Conservation (phyloP, 1,139 yeast species). For the Chernovozyma aurita region DNA sequence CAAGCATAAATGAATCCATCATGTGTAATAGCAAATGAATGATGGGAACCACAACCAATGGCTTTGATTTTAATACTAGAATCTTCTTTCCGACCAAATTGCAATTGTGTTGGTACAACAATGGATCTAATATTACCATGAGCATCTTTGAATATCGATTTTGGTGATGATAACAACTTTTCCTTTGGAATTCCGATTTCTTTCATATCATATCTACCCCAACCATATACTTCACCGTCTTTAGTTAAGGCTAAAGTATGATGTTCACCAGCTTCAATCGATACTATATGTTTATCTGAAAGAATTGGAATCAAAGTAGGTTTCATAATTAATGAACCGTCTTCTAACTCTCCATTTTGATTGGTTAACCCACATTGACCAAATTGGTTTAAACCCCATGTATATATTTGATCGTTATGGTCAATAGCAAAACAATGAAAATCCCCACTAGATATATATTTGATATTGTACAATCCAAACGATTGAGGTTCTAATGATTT, state of each 20-base stretch:
- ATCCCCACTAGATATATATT: constrained; percentile 86
- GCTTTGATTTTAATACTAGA: constrained; percentile 44
- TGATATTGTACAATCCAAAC: constrained; percentile 72
- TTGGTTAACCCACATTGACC: constrained; percentile 89
- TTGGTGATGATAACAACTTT: constrained; percentile 50
- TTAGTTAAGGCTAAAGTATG: constrained; percentile 75
- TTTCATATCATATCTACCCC: constrained; percentile 92
- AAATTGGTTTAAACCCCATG: constrained; percentile 96
- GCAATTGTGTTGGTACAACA: constrained; percentile 73
- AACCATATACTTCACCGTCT: constrained; percentile 70
- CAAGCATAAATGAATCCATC: constrained; percentile 89
- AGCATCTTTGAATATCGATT: constrained; percentile 68
- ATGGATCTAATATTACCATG: constrained; percentile 84
- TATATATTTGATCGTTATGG: constrained; percentile 59
- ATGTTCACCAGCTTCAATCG: constrained; percentile 91
- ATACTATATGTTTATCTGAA: constrained; percentile 50
- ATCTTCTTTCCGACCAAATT: constrained; percentile 22
- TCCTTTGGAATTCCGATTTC: constrained; percentile 76
- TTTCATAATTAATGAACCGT: constrained; percentile 73
- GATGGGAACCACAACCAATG: constrained; percentile 87
- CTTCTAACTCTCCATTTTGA: constrained; percentile 55
- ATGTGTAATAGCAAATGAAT: constrained; percentile 76
- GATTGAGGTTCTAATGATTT: constrained; percentile 72
- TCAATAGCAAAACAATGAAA: constrained; percentile 94
- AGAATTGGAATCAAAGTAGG: constrained; percentile 71